These are phyloP conservation scores for Wickerhamiella parazyma DNA, from an alignment of 805 yeast species.

Conservation along the genomic window DNA sequence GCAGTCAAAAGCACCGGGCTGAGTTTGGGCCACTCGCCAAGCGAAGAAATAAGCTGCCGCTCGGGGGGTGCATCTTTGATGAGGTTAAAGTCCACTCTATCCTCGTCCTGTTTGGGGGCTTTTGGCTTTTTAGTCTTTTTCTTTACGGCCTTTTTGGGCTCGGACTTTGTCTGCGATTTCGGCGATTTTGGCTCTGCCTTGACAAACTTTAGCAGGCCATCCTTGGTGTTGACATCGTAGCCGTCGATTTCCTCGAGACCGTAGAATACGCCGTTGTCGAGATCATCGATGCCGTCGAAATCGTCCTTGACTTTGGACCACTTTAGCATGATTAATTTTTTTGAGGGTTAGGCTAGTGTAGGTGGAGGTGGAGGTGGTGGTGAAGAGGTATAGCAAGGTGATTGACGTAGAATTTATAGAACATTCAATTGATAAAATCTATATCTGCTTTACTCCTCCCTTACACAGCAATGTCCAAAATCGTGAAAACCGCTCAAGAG, in stretches of 20 bases:
- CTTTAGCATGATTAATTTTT: constrained; percentile 14
- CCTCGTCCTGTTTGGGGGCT: not conserved
- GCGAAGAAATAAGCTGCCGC: constrained; percentile 17
- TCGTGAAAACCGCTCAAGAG: constrained; percentile 35
- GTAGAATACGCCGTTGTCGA: constrained; percentile 79
- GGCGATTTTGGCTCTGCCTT: constrained; percentile 9
- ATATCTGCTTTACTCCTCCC: not conserved
- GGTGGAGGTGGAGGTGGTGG: too few relatives aligned
- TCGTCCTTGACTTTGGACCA: constrained; percentile 57
- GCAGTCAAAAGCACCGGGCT: constrained; percentile 43
- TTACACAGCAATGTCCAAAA: constrained; percentile 15
- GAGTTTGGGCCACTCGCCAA: constrained; percentile 26
- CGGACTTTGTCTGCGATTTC: too few relatives aligned
- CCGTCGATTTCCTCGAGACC: constrained; percentile 93
- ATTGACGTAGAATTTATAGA: too few relatives aligned
- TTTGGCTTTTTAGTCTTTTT: constrained; percentile 1
- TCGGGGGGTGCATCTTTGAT: constrained; percentile 7
- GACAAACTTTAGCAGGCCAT: constrained; percentile 44
- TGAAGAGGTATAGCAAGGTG: too few relatives aligned
- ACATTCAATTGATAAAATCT: too few relatives aligned
- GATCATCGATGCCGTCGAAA: constrained; percentile 44
- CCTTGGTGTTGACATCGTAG: constrained; percentile 61
- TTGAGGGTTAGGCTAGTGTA: too few relatives aligned
- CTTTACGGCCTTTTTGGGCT: constrained; percentile 10
- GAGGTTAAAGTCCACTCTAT: constrained; percentile 15